Evolutionary conservation across 2,329 filamentous ascomycete genomes (phyloP).

Genomic region (Cucurbitaria berberidis): DNA sequence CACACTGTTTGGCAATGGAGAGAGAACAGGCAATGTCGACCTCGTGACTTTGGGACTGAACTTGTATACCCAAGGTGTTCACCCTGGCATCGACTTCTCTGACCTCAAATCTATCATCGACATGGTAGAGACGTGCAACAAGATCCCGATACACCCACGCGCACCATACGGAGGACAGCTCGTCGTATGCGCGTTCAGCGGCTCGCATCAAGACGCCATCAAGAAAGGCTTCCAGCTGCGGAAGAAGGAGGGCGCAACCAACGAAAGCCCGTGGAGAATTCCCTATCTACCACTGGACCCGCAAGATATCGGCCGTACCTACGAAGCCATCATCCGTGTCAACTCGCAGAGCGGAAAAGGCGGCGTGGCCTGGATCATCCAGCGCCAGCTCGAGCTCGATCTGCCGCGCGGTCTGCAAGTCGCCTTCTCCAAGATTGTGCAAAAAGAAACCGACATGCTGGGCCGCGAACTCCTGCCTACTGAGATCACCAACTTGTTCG

Average conservation of each 20-base stretch:
- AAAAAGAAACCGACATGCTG: slow-evolving; percentile 77
- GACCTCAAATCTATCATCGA: slow-evolving; percentile 86
- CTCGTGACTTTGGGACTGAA: slow-evolving; percentile 91
- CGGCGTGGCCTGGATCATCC: slow-evolving; percentile 91
- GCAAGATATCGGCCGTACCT: slow-evolving; percentile 91
- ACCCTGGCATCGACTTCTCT: slow-evolving; percentile 87
- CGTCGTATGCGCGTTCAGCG: slow-evolving; percentile 91
- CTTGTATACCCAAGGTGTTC: slow-evolving; percentile 90
- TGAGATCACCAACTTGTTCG: slow-evolving; percentile 89
- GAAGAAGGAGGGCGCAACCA: slow-evolving; percentile 62
- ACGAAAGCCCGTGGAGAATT: slow-evolving; percentile 78
- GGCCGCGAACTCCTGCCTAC: slow-evolving; percentile 82
- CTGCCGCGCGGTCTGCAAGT: slow-evolving; percentile 91
- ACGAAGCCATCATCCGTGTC: slow-evolving; percentile 96
- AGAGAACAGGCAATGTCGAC: slow-evolving; percentile 94
- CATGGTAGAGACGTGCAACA: slow-evolving; percentile 88
- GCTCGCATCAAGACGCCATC: slow-evolving; percentile 94
- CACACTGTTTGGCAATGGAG: slow-evolving; percentile 91
- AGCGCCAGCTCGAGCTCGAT: slow-evolving; percentile 86
- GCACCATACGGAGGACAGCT: slow-evolving; percentile 90
- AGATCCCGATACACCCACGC: slow-evolving; percentile 89
- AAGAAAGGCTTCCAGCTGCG: slow-evolving; percentile 83
- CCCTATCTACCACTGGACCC: slow-evolving; percentile 95
- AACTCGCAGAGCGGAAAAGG: slow-evolving; percentile 97
- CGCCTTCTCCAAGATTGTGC: slow-evolving; percentile 87